These are phyloP conservation scores for Phytophthora nicotianae DNA, from an alignment of 352 stramenopile genomes.

Conservation along the genomic window DNA sequence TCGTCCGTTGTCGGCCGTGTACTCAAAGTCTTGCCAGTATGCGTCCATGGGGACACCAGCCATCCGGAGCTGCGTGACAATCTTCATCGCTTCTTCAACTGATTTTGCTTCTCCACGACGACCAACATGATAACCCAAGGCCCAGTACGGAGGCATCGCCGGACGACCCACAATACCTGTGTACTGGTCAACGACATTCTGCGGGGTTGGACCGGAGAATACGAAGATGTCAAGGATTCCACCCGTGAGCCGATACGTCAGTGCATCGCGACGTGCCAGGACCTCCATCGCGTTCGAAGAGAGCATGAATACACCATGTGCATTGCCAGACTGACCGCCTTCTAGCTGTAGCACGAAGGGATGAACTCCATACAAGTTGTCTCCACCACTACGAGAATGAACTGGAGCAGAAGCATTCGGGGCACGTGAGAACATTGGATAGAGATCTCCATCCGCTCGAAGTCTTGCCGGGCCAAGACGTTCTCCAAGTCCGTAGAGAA, in stretches of 20 bases:
- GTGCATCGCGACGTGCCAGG: conserved; percentile 53
- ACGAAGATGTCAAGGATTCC: conserved; percentile 86
- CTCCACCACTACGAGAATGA: conserved; percentile 44
- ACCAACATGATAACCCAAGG: conserved; percentile 84
- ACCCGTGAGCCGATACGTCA: conserved; percentile 83
- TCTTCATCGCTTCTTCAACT: conserved; percentile 29
- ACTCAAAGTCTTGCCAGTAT: conserved; percentile 80
- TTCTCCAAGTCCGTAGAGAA: conserved; percentile 82
- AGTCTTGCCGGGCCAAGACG: conserved; percentile 51
- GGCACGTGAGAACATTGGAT: conserved; percentile 66
- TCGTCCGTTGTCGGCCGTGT: conserved; percentile 35
- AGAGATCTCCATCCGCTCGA: conserved; percentile 57
- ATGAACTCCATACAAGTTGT: conserved; percentile 84
- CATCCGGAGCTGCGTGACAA: conserved; percentile 40
- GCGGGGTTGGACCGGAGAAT: conserved; percentile 63
- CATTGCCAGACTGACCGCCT: conserved; percentile 40
- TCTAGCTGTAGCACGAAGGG: conserved; percentile 79
- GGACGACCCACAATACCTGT: conserved; percentile 74
- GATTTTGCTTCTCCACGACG: conserved; percentile 31
- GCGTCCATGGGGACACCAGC: conserved; percentile 74
- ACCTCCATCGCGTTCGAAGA: conserved; percentile 91
- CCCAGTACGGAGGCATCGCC: conserved; percentile 84
- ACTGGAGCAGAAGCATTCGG: conserved; percentile 27
- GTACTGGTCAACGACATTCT: conserved; percentile 76
- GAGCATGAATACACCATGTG: conserved; percentile 80